Evolutionary conservation across 2,329 filamentous ascomycete species (phyloP).

Genomic region (Didymellaceae sp.): DNA sequence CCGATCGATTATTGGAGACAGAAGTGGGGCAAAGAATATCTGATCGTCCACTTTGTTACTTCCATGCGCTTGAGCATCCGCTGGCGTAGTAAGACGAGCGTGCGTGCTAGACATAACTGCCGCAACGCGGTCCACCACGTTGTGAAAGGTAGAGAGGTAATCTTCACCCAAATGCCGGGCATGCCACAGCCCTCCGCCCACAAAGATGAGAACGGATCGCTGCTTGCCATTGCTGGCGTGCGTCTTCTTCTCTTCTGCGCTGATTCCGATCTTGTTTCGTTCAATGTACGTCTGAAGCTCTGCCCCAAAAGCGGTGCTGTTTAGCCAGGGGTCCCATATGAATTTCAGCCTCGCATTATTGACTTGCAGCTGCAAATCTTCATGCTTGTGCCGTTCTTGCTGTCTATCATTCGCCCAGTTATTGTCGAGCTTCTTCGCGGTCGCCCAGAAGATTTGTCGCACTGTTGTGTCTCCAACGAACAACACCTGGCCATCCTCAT

Average conservation of each 20-base stretch:
- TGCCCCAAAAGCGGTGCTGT: conserved; percentile 54
- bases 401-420: conserved; percentile 46
- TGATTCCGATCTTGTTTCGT: conserved; percentile 14
- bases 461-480: conserved; percentile 68
- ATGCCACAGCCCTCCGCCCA: conserved; percentile 64
- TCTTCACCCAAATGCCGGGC: conserved; percentile 58
- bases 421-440: conserved; percentile 55
- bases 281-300: conserved; percentile 51
- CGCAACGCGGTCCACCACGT: conserved; percentile 54
- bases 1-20: conserved; percentile 52
- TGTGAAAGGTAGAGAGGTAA: conserved; percentile 55
- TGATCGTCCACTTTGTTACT: conserved; percentile 37
- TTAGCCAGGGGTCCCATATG: conserved; percentile 69
- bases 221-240: conserved; percentile 2
- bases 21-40: conserved; percentile 56
- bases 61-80: conserved; percentile 6
- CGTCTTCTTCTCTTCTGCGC: background rate
- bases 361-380: conserved; percentile 54
- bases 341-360: conserved; percentile 60
- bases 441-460: conserved; percentile 67
- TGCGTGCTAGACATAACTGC: conserved; percentile 20
- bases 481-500: conserved; percentile 59
- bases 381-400: conserved; percentile 39
- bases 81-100: conserved; percentile 10
- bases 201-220: conserved; percentile 55